Evolutionary conservation across 768 basidiomycete genomes (phyloP), one percentile per base, ranked within the genome.

Genomic region (Auriculariales sp.): DNA sequence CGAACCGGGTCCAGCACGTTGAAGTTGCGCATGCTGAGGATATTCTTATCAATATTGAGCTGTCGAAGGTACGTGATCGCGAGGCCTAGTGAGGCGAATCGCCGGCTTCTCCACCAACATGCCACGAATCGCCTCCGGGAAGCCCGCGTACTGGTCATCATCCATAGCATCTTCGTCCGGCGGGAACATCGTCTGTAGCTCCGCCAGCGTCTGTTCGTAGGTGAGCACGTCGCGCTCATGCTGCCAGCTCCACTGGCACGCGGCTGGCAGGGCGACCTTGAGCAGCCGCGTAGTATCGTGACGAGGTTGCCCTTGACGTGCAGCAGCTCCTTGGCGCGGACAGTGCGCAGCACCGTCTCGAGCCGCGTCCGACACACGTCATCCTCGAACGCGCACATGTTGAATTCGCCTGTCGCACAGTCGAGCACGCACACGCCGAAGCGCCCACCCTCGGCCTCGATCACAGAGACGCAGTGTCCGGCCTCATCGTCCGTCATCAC

Each of bases 11-110:
- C 91, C 59, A 94, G 95, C 32, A 95, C 72, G 57, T 97, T 93
- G 73, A 99, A 99, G 61, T 98, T 98, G 67, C 80, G 85, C 83
- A 95, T 92, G 49, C 81, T 87, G 58, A 99, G 64, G 49, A 99
- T 79, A 55, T 97, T 93, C 60, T 89, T 86, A 67, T 93, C 94
- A 54, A 98, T 90, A 60, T 98, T 98, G 33, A 99, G 74, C 53
- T 89, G 87, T 31, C 85, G 80, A 12, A 98, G 75, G 61, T 91
- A 91, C 78, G 83, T 81, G 49, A 34, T 28, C 31, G 22, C 27
- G 9, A 25, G 2, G 9, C 22, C 29, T 2, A 54, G 25, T 7
- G 39, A 19, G 22, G 22, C 39, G 39, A 44, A 15, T 44, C 12
- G 39, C 22, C 22, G 39, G 22, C 19, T 19, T 12, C 22, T 44